These are phyloP conservation scores for Scedosporium boydii DNA, from an alignment of 2,329 filamentous ascomycete species.

Conservation along the genomic window DNA sequence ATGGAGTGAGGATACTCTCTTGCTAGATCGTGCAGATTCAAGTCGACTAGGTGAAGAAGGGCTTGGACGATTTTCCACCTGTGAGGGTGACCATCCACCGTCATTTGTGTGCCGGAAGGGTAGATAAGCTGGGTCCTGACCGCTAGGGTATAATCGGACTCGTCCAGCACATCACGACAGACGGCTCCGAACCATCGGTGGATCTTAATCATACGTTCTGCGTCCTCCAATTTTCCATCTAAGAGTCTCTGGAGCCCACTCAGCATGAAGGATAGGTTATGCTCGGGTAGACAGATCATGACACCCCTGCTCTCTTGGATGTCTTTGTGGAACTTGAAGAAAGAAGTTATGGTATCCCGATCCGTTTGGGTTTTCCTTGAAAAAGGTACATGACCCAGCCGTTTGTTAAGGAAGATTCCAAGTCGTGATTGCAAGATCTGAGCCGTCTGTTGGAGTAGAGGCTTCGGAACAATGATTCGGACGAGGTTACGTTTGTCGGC, in stretches of 20 bases:
- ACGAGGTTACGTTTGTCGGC: constrained; percentile 36
- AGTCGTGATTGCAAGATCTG: constrained; percentile 45
- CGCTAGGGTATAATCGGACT: constrained; percentile 47
- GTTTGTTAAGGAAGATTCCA: constrained; percentile 42
- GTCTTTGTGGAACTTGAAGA: constrained; percentile 26
- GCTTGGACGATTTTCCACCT: constrained; percentile 38
- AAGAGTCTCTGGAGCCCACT: constrained; percentile 48
- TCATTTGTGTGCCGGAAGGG: constrained; percentile 36
- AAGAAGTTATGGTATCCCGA: constrained; percentile 21
- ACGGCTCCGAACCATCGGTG: constrained; percentile 38
- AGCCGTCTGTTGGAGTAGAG: constrained; percentile 47
- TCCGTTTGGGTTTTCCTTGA: constrained; percentile 37
- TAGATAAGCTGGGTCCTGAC: constrained; percentile 49
- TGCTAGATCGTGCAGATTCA: constrained; percentile 26
- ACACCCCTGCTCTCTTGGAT: constrained; percentile 36
- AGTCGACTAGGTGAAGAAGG: constrained; percentile 29
- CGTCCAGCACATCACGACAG: constrained; percentile 55
- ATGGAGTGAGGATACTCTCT: constrained; percentile 22
- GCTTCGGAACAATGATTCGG: constrained; percentile 45
- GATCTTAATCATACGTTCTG: constrained; percentile 36
- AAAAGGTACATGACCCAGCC: constrained; percentile 48
- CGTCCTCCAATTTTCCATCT: constrained; percentile 31
- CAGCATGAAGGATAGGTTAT: constrained; percentile 55
- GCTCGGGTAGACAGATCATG: constrained; percentile 52
- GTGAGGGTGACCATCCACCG: constrained; percentile 42